Evolutionary conservation across 306 rosid genomes (phyloP), one percentile per base, ranked within the genome.

Genomic region (Pachyrhizus erosus): DNA sequence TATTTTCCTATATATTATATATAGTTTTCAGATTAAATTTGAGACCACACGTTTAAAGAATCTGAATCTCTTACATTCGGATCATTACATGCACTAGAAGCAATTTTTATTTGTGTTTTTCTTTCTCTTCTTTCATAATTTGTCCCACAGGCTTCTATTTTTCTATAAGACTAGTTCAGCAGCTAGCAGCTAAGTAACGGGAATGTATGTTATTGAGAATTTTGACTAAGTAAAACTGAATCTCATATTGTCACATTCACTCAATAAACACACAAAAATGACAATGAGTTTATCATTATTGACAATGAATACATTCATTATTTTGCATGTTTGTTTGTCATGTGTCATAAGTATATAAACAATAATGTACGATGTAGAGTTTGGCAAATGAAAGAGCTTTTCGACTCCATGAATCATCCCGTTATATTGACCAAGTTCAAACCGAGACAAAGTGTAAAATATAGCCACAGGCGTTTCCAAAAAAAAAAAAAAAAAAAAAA

Each of bases 351-450:
- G 40, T 27, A 27, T 34, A 5, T 9, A 66, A 37, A 37, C 24
- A 13, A 14, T 5, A 18, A 34, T 33, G 71, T 15, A 17, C 17
- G 0, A 37, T 11, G 42, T 9, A 31, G 12, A 23, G 17, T 75
- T n/a, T 12, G 23, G 21, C 48, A 34, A 79, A 17, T 17, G 17
- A 42, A 51, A 45, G 39, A 34, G 42, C 10, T 8, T 6, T 6
- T n/a, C n/a, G 42, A 9, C 8, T 58, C 3, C n/a, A 24, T 58
- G 67, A 87, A 89, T 76, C 18, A 42, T 4, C 20, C 80, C 87
- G 45, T 4, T 9, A 82, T 78, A 1, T 5, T 1, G 86, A 43
- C 89, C 90, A 82, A 33, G 75, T 88, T 90, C 92, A 91, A 37
- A 37, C 42, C 42, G 42, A 37, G 8, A 37, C 42, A 37, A 10